These are phyloP conservation scores for Parastagonospora nodorum DNA, from an alignment of 2,329 filamentous ascomycete species.

Conservation along the genomic window DNA sequence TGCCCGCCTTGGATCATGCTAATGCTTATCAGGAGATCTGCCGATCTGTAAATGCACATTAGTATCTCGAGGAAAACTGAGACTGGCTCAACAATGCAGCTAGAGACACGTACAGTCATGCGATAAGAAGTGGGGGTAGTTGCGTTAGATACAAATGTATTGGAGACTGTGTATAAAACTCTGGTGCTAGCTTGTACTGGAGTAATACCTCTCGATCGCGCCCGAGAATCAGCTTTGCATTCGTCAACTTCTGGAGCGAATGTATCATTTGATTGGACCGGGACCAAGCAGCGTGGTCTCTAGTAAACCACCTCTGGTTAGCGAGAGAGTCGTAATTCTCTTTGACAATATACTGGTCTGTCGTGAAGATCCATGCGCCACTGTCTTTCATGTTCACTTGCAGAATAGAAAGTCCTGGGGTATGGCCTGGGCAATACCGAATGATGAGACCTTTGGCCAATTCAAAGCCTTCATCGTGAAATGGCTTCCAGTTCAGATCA, in stretches of 20 bases:
- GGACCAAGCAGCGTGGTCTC: constrained; percentile 44
- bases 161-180: too few relatives aligned
- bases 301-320: constrained; percentile 45
- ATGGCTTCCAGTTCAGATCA: constrained; percentile 44
- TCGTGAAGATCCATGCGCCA: constrained; percentile 46
- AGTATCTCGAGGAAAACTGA: too few relatives aligned
- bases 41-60: too few relatives aligned
- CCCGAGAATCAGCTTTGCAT: too few relatives aligned
- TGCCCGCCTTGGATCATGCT: too few relatives aligned
- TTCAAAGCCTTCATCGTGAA: constrained; percentile 37
- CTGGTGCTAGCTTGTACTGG: too few relatives aligned
- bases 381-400: constrained; percentile 42
- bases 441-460: constrained; percentile 39
- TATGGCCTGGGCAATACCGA: constrained; percentile 43
- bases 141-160: too few relatives aligned
- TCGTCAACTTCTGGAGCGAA: constrained; percentile 19
- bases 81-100: too few relatives aligned
- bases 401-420: constrained; percentile 41
- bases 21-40: too few relatives aligned
- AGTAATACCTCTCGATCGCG: too few relatives aligned
- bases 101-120: too few relatives aligned
- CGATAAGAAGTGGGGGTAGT: too few relatives aligned
- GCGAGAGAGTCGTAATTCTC: constrained; percentile 42
- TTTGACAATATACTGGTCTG: constrained; percentile 44
- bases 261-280: constrained; percentile 33